Percentiles rank a stretch among this genome's conserved stretches.
Conservation (phyloP, 257 asterid species). For the Forsythia viridissima region DNA sequence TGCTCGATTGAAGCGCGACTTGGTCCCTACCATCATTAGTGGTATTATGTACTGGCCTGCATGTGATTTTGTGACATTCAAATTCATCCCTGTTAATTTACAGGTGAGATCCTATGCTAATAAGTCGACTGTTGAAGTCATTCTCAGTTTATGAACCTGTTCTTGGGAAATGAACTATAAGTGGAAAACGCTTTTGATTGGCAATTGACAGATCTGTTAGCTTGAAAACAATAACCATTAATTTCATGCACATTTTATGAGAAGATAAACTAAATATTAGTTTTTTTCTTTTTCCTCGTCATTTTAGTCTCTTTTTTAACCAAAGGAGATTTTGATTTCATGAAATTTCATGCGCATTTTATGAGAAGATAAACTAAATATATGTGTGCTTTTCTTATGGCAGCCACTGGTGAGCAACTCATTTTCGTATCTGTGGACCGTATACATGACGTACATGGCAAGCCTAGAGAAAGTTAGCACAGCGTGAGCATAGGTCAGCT, state of each 20-base stretch:
- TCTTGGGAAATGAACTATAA: background rate
- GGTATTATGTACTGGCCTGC: conserved; percentile 86
- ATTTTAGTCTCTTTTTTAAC: background rate
- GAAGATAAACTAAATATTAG: background rate
- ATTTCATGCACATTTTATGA: background rate
- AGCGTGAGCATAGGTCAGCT: conserved; percentile 20
- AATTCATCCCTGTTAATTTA: conserved; percentile 78
- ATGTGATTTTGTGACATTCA: conserved; percentile 85
- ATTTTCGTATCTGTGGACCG: conserved; percentile 78
- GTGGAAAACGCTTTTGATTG: background rate
- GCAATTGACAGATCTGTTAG: background rate
- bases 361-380: background rate
- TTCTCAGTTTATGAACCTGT: background rate
- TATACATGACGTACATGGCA: conserved; percentile 85
- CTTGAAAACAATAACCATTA: background rate
- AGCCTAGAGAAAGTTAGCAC: conserved; percentile 53
- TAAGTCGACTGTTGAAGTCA: background rate
- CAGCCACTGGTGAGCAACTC: conserved; percentile 89
- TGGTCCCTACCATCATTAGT: conserved; percentile 63
- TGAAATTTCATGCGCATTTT: background rate
- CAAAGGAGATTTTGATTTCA: background rate
- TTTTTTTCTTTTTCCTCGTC: background rate
- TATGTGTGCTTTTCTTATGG: conserved; percentile 23
- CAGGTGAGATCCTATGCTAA: conserved; percentile 47
- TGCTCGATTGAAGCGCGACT: conserved; percentile 79